Evolutionary conservation across 1,139 yeast genomes (phyloP), one percentile per base, ranked within the genome.

Genomic region (Blastobotrys proliferans): DNA sequence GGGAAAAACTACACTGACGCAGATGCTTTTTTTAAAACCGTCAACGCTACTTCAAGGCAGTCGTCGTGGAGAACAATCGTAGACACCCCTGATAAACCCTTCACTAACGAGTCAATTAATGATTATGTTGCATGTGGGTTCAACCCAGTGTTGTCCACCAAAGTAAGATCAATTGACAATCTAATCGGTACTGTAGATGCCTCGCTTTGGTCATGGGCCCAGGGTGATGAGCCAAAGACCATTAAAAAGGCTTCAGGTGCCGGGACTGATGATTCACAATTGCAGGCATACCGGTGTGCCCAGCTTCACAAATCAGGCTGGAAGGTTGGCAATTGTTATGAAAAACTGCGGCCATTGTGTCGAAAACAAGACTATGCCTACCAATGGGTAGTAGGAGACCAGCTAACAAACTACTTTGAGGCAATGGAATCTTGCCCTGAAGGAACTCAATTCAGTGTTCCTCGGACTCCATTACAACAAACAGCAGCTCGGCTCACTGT

Each of bases 201-300:
- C 11, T 65, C 76, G 0, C 63, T 78, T 26, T 87, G 95, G 95
- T 73, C 86, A 4, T 85, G 94, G 94, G 73, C 71, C 1, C 64
- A 69, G 1, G n/a, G n/a, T n/a, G 68, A 70, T 5, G 77, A 81
- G 53, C 92, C 90, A 4, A 33, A 50, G 17, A 19, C 17, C 16
- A 40, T 30, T 17, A 49, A 9, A 32, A 43, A 19, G 27, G n/a
- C n/a, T n/a, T n/a, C n/a, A n/a, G n/a, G n/a, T n/a, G n/a, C n/a
- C n/a, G 40, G 34, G 20, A 25, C 49, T 4, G 40, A 45, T 13
- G 30, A 45, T 20, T 18, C 41, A 10, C 43, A 61, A 1, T 54
- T 69, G 48, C 59, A 64, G 8, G 83, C 83, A 0, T 69, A 61
- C 50, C 72, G 75, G 52, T 90, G 97, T 62, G 94, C 85, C 0